Evolutionary conservation across 2,329 filamentous ascomycete genomes (phyloP).

Genomic region (Fusarium chuoi): DNA sequence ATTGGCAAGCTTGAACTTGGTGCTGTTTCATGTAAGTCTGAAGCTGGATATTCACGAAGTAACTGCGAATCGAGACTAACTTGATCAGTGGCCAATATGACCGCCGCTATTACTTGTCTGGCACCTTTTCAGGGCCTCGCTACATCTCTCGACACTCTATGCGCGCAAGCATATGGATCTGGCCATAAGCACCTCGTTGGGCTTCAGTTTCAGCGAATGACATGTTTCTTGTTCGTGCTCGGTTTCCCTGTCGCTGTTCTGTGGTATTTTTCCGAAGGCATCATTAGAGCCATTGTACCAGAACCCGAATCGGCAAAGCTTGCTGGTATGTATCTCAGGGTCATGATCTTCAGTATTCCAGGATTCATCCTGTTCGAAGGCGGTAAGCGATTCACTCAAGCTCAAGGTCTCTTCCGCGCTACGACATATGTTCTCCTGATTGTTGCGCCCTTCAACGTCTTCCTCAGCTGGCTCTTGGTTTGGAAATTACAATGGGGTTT

Average conservation of each 20-base stretch:
- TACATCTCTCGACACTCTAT: constrained; percentile 91
- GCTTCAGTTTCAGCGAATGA: constrained; percentile 83
- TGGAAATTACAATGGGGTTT: constrained; percentile 78
- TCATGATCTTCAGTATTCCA: constrained; percentile 78
- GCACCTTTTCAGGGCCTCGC: constrained; percentile 86
- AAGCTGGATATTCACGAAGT: background rate
- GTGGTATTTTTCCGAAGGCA: constrained; percentile 74
- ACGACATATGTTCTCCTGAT: constrained; percentile 81
- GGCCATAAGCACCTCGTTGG: constrained; percentile 90
- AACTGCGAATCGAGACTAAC: constrained; percentile 14
- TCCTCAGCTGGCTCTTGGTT: constrained; percentile 82
- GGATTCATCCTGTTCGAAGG: constrained; percentile 81
- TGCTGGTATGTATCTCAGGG: constrained; percentile 76
- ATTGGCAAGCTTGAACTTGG: constrained; percentile 72
- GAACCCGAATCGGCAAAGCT: constrained; percentile 71
- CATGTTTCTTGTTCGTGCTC: constrained; percentile 77
- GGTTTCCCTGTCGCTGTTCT: constrained; percentile 77
- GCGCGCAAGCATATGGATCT: constrained; percentile 92
- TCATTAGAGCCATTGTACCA: constrained; percentile 63
- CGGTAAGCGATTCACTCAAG: constrained; percentile 83
- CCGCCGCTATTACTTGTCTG: constrained; percentile 80
- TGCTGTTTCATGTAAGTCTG: constrained; percentile 54
- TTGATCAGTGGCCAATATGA: constrained; percentile 70
- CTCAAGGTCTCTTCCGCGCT: constrained; percentile 82
- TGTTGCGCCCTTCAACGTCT: constrained; percentile 79